phyloP scores from a whole-genome alignment of 2,329 filamentous ascomycete genomes.

The Phialophora macrospora region DNA sequence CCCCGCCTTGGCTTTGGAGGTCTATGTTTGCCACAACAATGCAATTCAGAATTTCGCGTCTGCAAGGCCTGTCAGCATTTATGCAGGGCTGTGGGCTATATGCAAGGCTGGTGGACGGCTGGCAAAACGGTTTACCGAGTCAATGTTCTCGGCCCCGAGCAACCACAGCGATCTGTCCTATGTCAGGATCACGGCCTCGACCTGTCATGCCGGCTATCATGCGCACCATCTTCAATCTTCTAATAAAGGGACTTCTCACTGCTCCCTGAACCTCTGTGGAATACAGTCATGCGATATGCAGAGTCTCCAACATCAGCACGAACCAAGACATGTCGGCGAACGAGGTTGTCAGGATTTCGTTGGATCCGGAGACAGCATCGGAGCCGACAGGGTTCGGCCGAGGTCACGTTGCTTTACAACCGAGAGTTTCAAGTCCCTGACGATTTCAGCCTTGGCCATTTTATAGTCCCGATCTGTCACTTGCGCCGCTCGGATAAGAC shows the following conservation, averaged over 20 bases:
- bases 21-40: not conserved
- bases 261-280: not conserved
- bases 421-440: conserved; percentile 6
- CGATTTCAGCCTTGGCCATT: conserved; percentile 17
- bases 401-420: not conserved
- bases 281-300: not conserved
- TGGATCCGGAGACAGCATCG: not conserved
- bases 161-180: not conserved
- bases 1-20: not conserved
- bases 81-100: conserved; percentile 1
- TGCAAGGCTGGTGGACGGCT: conserved; percentile 3
- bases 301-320: not conserved
- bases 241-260: not conserved
- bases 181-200: not conserved
- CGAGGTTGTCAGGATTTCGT: not conserved
- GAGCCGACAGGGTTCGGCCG: not conserved
- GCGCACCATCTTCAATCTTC: not conserved
- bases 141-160: not conserved
- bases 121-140: conserved; percentile 1
- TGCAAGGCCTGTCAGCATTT: not conserved
- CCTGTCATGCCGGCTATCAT: not conserved
- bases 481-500: conserved; percentile 1
- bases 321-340: not conserved
- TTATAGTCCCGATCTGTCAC: conserved; percentile 7
- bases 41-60: not conserved